These are phyloP conservation scores for Monilinia vaccinii-corymbosi DNA, from an alignment of 2,329 filamentous ascomycete species.

Conservation along the genomic window DNA sequence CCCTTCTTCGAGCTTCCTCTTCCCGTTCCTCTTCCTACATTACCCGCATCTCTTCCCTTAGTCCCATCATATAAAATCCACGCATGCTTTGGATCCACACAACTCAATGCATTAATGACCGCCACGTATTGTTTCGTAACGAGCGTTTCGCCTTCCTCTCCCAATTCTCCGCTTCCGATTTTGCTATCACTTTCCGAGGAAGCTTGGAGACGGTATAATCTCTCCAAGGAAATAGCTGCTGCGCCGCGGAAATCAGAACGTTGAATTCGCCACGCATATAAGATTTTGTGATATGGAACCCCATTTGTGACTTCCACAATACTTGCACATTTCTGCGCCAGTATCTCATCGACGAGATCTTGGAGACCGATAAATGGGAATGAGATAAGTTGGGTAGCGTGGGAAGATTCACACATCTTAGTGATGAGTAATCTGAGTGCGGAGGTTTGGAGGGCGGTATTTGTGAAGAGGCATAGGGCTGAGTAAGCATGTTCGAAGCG, in stretches of 20 bases:
- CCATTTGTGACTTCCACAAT: conserved; percentile 55
- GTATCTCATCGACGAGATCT: conserved; percentile 68
- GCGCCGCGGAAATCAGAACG: conserved; percentile 82
- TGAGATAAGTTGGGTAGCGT: conserved; percentile 58
- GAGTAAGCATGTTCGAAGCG: conserved; percentile 78
- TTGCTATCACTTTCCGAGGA: conserved; percentile 50
- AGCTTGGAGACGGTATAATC: conserved; percentile 51
- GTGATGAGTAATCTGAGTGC: conserved; percentile 62
- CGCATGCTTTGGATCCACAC: conserved; percentile 70
- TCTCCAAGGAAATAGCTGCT: conserved; percentile 52
- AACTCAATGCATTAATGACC: conserved; percentile 86
- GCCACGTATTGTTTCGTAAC: conserved; percentile 74
- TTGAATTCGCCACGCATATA: conserved; percentile 84
- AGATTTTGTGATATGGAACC: conserved; percentile 74
- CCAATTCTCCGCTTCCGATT: conserved; percentile 40
- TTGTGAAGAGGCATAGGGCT: conserved; percentile 63
- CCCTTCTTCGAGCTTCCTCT: background rate
- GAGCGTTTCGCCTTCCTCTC: conserved; percentile 50
- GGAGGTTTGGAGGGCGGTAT: conserved; percentile 61
- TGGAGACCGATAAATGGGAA: conserved; percentile 74
- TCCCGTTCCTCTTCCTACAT: conserved; percentile 5
- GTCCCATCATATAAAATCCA: conserved; percentile 60
- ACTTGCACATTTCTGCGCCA: conserved; percentile 61
- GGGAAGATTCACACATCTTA: conserved; percentile 58
- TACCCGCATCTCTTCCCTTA: conserved; percentile 24